Evolutionary conservation across 2,329 filamentous ascomycete species (phyloP).

Genomic region (Epichloe festucae): DNA sequence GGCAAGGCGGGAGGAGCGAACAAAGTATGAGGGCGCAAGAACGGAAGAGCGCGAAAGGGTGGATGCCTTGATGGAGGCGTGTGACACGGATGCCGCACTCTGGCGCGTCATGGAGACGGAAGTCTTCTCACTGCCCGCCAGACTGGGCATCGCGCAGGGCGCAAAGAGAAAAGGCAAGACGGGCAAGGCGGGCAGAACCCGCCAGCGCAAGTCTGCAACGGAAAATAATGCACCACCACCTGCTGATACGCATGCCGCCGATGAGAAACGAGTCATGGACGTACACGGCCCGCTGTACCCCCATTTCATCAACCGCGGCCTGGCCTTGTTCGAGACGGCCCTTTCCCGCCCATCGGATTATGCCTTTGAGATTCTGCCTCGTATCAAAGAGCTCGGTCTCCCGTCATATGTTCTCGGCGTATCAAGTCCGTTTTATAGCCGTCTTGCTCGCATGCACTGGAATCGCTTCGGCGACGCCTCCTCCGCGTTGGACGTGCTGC

Average conservation of each 20-base stretch:
- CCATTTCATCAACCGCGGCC: slow-evolving; percentile 42
- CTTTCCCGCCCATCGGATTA: slow-evolving; percentile 48
- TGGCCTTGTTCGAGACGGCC: slow-evolving; percentile 41
- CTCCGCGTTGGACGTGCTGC: slow-evolving; percentile 41
- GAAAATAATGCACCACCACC: neutral
- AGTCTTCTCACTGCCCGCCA: slow-evolving; percentile 48
- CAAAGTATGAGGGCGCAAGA: slow-evolving; percentile 23
- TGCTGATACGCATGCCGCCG: slow-evolving; percentile 3
- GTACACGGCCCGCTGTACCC: slow-evolving; percentile 51
- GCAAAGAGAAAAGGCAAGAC: neutral
- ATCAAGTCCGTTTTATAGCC: slow-evolving; percentile 56
- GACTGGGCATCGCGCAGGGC: slow-evolving; percentile 33
- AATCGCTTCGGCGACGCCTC: slow-evolving; percentile 43
- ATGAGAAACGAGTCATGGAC: slow-evolving; percentile 31
- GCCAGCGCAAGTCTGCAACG: neutral
- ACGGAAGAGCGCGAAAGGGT: slow-evolving; percentile 38
- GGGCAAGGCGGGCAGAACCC: slow-evolving; percentile 3
- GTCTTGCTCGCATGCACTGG: slow-evolving; percentile 51
- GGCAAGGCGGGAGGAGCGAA: slow-evolving; percentile 21
- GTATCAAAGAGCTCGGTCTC: slow-evolving; percentile 53
- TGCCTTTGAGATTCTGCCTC: slow-evolving; percentile 48
- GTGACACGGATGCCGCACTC: slow-evolving; percentile 47
- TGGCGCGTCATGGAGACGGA: slow-evolving; percentile 55
- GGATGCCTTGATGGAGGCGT: slow-evolving; percentile 37
- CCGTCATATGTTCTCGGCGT: slow-evolving; percentile 60